Evolutionary conservation across 2,329 filamentous ascomycete genomes (phyloP).

Genomic region (Pseudogymnoascus sp.): DNA sequence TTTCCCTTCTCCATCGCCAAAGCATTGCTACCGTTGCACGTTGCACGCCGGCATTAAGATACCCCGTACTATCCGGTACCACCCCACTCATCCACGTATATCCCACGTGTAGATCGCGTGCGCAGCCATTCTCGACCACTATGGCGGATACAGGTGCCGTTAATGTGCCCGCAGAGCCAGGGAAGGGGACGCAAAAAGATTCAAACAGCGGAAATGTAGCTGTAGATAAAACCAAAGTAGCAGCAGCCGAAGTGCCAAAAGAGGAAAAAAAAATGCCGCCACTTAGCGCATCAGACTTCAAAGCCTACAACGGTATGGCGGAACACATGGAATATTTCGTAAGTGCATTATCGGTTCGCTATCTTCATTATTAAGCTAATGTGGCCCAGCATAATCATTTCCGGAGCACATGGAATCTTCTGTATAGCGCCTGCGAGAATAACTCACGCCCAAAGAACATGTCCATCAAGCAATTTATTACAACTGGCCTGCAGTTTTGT

Average conservation of each 20-base stretch:
- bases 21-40: background rate
- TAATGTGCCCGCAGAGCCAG: background rate
- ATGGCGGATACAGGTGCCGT: slow-evolving; percentile 12
- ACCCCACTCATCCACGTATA: background rate
- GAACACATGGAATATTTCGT: slow-evolving; percentile 56
- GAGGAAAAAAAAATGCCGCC: slow-evolving; percentile 36
- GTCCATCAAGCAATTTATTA: slow-evolving; percentile 60
- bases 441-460: slow-evolving; percentile 52
- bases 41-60: background rate
- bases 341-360: slow-evolving; percentile 23
- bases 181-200: background rate
- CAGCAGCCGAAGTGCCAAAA: background rate
- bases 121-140: slow-evolving; percentile 13
- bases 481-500: slow-evolving; percentile 59
- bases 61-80: background rate
- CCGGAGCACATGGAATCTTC: slow-evolving; percentile 60
- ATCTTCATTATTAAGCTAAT: background rate
- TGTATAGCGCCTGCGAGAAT: slow-evolving; percentile 56
- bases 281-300: slow-evolving; percentile 48
- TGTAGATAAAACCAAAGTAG: background rate
- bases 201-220: background rate
- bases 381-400: slow-evolving; percentile 61
- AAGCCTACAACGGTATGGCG: slow-evolving; percentile 52
- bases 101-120: slow-evolving; percentile 2
- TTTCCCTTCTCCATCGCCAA: background rate